Percentiles rank a stretch among this genome's conserved stretches.
Conservation (phyloP, 306 rosid species). For the Ochetophila trinervis region DNA sequence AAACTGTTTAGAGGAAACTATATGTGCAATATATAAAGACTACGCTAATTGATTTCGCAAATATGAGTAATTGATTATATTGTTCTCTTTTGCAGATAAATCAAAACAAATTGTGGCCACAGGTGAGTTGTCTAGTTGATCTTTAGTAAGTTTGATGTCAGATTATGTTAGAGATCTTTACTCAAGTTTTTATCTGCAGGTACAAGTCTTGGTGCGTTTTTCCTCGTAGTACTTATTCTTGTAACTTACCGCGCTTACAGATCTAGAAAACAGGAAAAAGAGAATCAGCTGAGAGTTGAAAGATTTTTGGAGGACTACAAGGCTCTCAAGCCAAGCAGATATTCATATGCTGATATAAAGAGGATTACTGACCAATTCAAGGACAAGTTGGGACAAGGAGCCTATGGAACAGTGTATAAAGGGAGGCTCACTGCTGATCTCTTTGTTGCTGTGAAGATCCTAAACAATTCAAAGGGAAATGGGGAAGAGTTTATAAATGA, state of each 20-base stretch:
- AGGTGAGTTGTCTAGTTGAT: neutral
- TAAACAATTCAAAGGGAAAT: constrained; percentile 1
- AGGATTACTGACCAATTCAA: constrained; percentile 12
- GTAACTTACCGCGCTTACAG: constrained; percentile 4
- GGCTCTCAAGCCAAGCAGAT: constrained; percentile 19
- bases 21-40: neutral
- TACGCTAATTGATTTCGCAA: neutral
- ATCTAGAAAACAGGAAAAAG: neutral
- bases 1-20: neutral
- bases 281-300: neutral
- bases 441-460: constrained; percentile 13
- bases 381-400: constrained; percentile 17
- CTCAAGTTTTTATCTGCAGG: constrained; percentile 1
- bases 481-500: constrained; percentile 13
- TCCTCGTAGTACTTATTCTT: neutral
- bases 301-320: constrained; percentile 12
- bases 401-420: constrained; percentile 15
- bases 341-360: constrained; percentile 12
- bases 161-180: too few species aligned
- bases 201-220: neutral
- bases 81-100: neutral
- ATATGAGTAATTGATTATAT: too few species aligned
- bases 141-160: neutral
- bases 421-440: constrained; percentile 1
- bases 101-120: neutral